These are phyloP conservation scores for Monosporascus sp. DNA, from an alignment of 2,329 filamentous ascomycete genomes.

Conservation along the genomic window DNA sequence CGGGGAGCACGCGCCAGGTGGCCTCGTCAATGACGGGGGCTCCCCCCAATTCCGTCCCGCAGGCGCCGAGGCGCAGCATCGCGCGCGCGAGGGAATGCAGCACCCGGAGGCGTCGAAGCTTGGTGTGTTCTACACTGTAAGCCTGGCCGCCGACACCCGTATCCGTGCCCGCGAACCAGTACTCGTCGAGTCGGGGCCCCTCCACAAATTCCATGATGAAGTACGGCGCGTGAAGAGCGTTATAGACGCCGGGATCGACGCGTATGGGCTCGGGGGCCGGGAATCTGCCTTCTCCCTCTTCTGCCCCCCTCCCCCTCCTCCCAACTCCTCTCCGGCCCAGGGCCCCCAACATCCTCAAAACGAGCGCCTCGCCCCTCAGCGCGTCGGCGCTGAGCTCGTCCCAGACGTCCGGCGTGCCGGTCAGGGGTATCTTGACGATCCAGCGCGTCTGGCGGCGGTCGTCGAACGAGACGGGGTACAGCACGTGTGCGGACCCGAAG, in stretches of 20 bases:
- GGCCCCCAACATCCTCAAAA: constrained; percentile 13
- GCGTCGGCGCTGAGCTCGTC: constrained; percentile 10
- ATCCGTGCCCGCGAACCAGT: constrained; percentile 15
- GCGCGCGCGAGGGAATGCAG: constrained; percentile 12
- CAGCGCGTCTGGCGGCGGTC: constrained; percentile 4
- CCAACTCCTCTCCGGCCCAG: not conserved
- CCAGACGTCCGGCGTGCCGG: constrained; percentile 15
- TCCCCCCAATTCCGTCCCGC: constrained; percentile 16
- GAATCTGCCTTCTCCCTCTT: not conserved
- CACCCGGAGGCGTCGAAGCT: constrained; percentile 5
- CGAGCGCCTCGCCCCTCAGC: constrained; percentile 15
- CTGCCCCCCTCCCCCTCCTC: constrained; percentile 4
- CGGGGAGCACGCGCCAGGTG: constrained; percentile 2
- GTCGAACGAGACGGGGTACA: constrained; percentile 16
- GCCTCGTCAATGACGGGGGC: constrained; percentile 12
- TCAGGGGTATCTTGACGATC: constrained; percentile 20
- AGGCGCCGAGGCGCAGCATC: constrained; percentile 16
- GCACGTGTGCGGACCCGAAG: constrained; percentile 18
- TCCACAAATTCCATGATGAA: constrained; percentile 12
- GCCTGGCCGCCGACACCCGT: not conserved
- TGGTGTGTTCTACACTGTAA: not conserved
- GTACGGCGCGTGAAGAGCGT: constrained; percentile 7
- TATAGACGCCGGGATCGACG: not conserved
- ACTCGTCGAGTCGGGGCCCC: constrained; percentile 15
- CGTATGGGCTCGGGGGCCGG: not conserved